Base-by-base conservation (phyloP, 2,329 filamentous ascomycete species). In the Colletotrichum phormii region DNA sequence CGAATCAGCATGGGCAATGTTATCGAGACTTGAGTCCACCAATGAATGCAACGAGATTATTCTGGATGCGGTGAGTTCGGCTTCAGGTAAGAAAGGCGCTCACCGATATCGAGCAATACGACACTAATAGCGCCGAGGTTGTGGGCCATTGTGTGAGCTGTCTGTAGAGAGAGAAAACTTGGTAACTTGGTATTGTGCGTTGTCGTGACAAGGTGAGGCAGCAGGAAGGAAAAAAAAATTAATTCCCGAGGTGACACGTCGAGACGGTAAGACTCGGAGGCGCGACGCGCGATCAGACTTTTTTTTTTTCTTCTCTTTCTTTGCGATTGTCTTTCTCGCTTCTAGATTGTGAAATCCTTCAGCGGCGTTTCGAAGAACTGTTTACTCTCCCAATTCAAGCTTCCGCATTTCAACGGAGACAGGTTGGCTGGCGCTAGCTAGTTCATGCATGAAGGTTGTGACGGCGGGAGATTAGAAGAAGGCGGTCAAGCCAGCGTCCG, bases 51-150 rank as follows among this genome's bases (percentile, higher is more conserved):
- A 53, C 22, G 13, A 64, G 33, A 22, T 55, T 13, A 53, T 46
- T 22, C 11, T 18, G 58, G 9, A 53, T 67, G 26, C 59, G 55
- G 42, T 59, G 68, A 31, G 69, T 59, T 33, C 42, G 51, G 60
- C 18, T 33, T 49, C 42, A 35, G 58, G 24, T n/a, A 46, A 24
- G 33, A 18, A 53, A 42, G 37, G 31, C 74, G 82, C 85, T 85
- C 84, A 90, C 89, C 89, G 79, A 90, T 90, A 80, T 90, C 88
- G 76, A 90, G 85, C 77, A 90, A 80, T 77, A 89, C 83, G 46
- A 86, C 84, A 77, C 86, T 86, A 65, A 86, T 77, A 42, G 54
- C 76, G 68, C 80, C 77, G 67, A 78, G 70, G 75, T 78, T 76
- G 75, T 77, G 75, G 69, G 81, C 78, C 82, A 84, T 84, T 72